Evolutionary conservation across 345 rosid species (phyloP).

Genomic region (Eucalyptus paniculata): DNA sequence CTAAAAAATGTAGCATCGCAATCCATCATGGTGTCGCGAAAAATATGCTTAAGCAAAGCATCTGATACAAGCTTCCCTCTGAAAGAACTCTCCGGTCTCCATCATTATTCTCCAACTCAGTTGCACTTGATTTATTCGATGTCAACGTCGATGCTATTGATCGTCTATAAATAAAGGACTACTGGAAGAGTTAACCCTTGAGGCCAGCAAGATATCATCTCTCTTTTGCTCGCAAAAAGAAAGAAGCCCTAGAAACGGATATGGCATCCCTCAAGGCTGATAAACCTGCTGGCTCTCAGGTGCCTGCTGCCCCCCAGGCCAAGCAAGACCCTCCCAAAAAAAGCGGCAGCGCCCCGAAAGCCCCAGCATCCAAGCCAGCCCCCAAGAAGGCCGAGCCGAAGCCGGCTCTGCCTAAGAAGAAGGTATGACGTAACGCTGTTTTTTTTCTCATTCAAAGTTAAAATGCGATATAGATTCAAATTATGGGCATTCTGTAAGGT

Average conservation of each 20-base stretch:
- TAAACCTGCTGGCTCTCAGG: conserved; percentile 24
- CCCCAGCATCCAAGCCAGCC: conserved; percentile 19
- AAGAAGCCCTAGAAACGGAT: background rate
- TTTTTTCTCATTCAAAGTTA: background rate
- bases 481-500: background rate
- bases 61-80: conserved; percentile 4
- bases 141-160: background rate
- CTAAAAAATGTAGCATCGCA: background rate
- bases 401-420: conserved; percentile 31
- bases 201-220: background rate
- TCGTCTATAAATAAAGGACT: background rate
- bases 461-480: background rate
- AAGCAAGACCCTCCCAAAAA: conserved; percentile 23
- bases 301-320: conserved; percentile 3
- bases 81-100: background rate
- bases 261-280: conserved; percentile 50
- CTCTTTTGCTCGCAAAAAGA: background rate
- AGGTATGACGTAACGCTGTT: conserved; percentile 4
- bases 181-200: background rate
- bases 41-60: conserved; percentile 12
- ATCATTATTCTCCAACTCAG: conserved; percentile 11
- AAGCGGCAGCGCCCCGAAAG: conserved; percentile 6
- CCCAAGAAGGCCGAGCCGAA: conserved; percentile 34
- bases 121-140: background rate
- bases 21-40: background rate